Percentiles rank a stretch among this genome's conserved stretches.
phyloP scores from a whole-genome alignment of 1,139 yeast genomes.

The Geotrichum restrictum region DNA sequence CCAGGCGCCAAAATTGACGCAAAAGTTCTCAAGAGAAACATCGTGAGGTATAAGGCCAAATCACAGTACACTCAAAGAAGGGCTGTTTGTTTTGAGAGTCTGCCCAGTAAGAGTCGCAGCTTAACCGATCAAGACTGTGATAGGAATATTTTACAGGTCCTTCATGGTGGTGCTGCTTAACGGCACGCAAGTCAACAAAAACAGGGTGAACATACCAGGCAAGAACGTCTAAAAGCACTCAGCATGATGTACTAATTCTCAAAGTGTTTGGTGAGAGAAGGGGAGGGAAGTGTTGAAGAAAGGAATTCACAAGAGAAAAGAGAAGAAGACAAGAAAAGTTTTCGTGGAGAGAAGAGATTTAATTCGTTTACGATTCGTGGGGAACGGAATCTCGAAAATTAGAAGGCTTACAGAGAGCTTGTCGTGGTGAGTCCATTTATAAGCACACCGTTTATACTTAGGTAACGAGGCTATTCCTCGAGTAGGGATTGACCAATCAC shows the following conservation, averaged over 20 bases:
- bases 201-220: constrained; percentile 25
- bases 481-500: constrained; percentile 4
- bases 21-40: too few species aligned
- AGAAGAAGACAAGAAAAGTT: constrained; percentile 6
- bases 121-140: not conserved
- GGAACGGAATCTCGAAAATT: not conserved
- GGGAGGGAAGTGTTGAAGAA: constrained; percentile 4
- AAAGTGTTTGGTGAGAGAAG: constrained; percentile 10
- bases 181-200: not conserved
- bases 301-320: not conserved
- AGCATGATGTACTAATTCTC: constrained; percentile 24
- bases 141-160: not conserved
- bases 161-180: constrained; percentile 1
- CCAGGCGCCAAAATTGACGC: too few species aligned
- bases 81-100: too few species aligned
- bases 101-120: too few species aligned
- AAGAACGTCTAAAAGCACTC: constrained; percentile 29
- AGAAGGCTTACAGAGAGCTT: too few species aligned
- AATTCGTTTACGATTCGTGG: constrained; percentile 2
- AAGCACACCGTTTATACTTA: not conserved
- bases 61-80: too few species aligned
- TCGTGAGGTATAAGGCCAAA: too few species aligned
- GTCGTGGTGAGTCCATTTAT: too few species aligned
- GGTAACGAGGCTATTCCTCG: not conserved
- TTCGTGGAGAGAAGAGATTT: constrained; percentile 12